Conservation (phyloP, 2,329 filamentous ascomycete species). For the Talaromyces albobiverticillius region DNA sequence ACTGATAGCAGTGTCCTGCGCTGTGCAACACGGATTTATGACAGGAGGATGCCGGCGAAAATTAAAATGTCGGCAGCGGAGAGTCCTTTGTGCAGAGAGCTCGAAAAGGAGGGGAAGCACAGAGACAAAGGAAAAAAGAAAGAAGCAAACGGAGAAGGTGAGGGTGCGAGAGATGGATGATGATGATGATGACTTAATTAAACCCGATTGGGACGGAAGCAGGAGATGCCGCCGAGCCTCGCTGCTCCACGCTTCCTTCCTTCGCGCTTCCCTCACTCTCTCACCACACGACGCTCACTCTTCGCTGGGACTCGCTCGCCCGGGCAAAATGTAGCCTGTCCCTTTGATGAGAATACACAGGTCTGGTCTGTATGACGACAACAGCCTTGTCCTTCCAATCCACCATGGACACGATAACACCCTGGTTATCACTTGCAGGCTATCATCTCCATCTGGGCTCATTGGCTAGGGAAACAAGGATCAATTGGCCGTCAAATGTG, state of each 20-base stretch:
- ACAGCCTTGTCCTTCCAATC: too few relatives aligned
- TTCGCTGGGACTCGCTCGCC: too few relatives aligned
- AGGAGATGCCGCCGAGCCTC: background rate
- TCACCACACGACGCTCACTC: background rate
- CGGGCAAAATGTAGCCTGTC: too few relatives aligned
- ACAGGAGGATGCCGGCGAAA: background rate
- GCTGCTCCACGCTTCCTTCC: background rate
- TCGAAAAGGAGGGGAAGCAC: background rate
- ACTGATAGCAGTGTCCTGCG: too few relatives aligned
- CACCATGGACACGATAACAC: too few relatives aligned
- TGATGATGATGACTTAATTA: constrained; percentile 11
- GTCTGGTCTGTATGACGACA: too few relatives aligned
- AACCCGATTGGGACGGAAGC: constrained; percentile 8
- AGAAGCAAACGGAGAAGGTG: background rate
- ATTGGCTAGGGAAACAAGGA: too few relatives aligned
- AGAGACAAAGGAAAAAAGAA: background rate
- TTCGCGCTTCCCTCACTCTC: too few relatives aligned
- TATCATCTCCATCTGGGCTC: too few relatives aligned
- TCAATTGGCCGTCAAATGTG: too few relatives aligned
- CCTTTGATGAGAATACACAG: too few relatives aligned
- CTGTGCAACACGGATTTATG: background rate
- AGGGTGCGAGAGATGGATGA: background rate
- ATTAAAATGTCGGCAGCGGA: background rate
- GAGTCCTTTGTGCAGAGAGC: background rate
- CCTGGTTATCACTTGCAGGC: too few relatives aligned